Base-by-base conservation (phyloP, 106 monocot species). In the Dendrobium officinale region DNA sequence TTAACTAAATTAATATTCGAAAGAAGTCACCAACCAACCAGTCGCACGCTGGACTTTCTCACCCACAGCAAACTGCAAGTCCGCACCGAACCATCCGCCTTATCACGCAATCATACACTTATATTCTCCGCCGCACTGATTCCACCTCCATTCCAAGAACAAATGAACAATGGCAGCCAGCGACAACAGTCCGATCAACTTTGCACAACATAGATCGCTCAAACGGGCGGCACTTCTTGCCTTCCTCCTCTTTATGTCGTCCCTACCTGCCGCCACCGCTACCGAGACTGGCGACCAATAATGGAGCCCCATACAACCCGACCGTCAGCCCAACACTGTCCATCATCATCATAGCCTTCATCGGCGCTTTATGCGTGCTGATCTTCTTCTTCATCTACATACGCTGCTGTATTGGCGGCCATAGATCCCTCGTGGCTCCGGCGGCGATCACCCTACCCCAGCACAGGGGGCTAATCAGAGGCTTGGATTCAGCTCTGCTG, bases 351-450 rank as follows among this genome's bases (percentile, higher is more conserved):
- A 55, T 81, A 4, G 81, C 19, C 19, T 19, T 81, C 75, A 74
- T 81, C 56, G 20, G 55, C 43, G 55, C 22, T 74, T 55, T 81
- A 55, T 81, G 75, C 81, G 75, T 81, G 54, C 55, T 81, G 1
- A 24, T 55, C 42, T 81, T 81, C 56, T 81, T 81, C 41, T 58
- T 74, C 37, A 16, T 81, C 56, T 81, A 81, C 75, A 56, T 81
- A 74, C 81, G 75, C 43, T 74, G 42, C 42, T 81, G 75, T 55
- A 56, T n/a, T 74, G 9, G 81, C 2, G 81, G 58, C 42, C 81
- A 73, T 48, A 56, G 55, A 9, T 73, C 81, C 75, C 9, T 75
- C 24, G 10, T 16, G 16, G 2, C 75, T 44, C 22, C 75, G 33
- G 75, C 18, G 5, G 4, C 8, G 6, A 31, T 43, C 18, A 72